Evolutionary conservation across 208 protist species (phyloP), one percentile per base, ranked within the genome.

Genomic region (Trypanosomatidae sp.): DNA sequence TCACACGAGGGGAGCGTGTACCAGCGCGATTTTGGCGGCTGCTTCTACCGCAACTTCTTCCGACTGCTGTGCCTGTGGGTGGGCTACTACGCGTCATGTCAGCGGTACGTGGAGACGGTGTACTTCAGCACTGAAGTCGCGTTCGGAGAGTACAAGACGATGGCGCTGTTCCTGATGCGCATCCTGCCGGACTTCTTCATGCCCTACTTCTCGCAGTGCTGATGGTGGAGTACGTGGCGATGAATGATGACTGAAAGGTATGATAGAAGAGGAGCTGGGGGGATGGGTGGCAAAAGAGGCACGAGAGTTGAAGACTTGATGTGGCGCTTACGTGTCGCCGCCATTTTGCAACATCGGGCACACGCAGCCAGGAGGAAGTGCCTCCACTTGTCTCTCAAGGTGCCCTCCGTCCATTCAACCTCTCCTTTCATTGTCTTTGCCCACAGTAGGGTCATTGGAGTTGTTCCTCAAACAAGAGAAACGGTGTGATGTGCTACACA

Each of bases 21-120:
- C 65, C 84, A 89, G 77, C 53, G 67, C 53, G 67, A 69, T 49
- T 88, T 84, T 71, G 91, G 91, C 30, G 86, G 86, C 46, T 93
- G 88, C 68, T 94, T 96, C 69, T 94, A 88, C 65, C 81, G 88
- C 28, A 94, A 92, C 80, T 85, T 93, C 65, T 94, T 96, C 77
- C 89, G 89, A 5, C 76, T 96, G 56, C 76, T 96, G 53, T 96
- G 91, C 70, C 72, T 91, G 44, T 96, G 91, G 91, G 62, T 93
- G 15, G 87, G 83, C n/a, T 89, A 96, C 81, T 96, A 96, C 77
- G 80, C 77, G 12, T 81, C 82, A 28, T 90, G 79, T 58, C 89
- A 94, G 85, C 83, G 87, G 7, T 94, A 93, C 79, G 82, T 94
- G 36, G 89, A 89, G 69, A 96, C 89, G 50, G 66, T 96, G 52